phyloP scores from a whole-genome alignment of 2,329 filamentous ascomycete species.

The Xylariaceae sp. region DNA sequence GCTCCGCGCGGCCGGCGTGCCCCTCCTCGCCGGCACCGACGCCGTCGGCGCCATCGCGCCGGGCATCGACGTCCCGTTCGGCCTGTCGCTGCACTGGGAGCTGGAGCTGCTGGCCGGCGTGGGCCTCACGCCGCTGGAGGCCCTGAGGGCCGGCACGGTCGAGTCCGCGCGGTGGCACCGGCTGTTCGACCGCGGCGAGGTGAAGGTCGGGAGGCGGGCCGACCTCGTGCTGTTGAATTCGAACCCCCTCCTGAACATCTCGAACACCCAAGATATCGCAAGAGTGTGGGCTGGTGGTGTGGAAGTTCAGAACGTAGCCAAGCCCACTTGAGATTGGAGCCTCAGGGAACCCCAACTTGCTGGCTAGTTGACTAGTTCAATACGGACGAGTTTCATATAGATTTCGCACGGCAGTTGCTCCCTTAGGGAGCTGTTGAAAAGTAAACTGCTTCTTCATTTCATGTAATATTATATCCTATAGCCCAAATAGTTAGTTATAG shows the following conservation, averaged over 20 bases:
- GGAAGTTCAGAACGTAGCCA: slow-evolving; percentile 17
- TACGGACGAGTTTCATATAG: too few relatives aligned
- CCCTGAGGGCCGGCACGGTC: slow-evolving; percentile 37
- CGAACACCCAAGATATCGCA: slow-evolving; percentile 33
- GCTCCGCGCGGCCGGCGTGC: slow-evolving; percentile 37
- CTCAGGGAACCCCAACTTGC: too few relatives aligned
- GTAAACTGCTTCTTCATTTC: too few relatives aligned
- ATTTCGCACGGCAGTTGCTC: too few relatives aligned
- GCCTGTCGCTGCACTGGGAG: slow-evolving; percentile 36
- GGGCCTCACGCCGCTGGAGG: slow-evolving; percentile 35
- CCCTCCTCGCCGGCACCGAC: slow-evolving; percentile 42
- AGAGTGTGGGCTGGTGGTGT: slow-evolving; percentile 37
- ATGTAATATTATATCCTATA: too few relatives aligned
- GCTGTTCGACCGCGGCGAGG: slow-evolving; percentile 36
- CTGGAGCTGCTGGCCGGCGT: slow-evolving; percentile 36
- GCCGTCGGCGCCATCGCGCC: slow-evolving; percentile 29
- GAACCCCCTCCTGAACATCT: slow-evolving; percentile 37
- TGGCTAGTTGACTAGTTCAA: too few relatives aligned
- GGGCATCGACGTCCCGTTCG: slow-evolving; percentile 29
- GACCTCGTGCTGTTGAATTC: slow-evolving; percentile 39
- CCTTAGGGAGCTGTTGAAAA: too few relatives aligned
- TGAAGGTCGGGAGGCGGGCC: slow-evolving; percentile 35
- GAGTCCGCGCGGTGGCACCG: slow-evolving; percentile 27
- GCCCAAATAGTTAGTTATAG: too few relatives aligned
- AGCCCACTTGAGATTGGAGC: neutral